Evolutionary conservation across 2,329 filamentous ascomycete genomes (phyloP), one percentile per base, ranked within the genome.

Genomic region (Harringtonia aguacate): DNA sequence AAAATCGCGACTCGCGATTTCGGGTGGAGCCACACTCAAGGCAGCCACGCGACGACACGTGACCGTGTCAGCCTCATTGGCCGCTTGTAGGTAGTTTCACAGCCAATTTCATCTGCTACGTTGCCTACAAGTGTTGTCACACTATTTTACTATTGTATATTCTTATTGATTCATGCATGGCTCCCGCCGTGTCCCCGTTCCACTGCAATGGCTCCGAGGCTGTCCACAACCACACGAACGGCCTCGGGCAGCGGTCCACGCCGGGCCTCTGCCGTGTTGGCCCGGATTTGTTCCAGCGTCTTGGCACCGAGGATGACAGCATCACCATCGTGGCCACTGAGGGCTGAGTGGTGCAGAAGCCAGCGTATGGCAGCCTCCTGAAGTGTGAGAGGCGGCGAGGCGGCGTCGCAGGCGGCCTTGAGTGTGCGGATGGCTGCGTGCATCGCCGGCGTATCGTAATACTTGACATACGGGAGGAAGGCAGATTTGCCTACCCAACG

Each of bases 211-310:
- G 7, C 24, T 7, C 10, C 6, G 10, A 27, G 24, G 29, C 29
- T 28, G 22, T 48, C 39, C 12, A 48, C 27, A 15, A 47, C 41
- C n/a, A 28, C 35, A 12, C 22, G 20, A 1, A 65, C 44, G 24
- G 61, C 61, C 3, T 53, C 47, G 2, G 39, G 38, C 41, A 47
- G 30, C n/a, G 48, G 46, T 4, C 49, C 50, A n/a, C 33, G 34
- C 13, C 47, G 39, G 22, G 45, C 41, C 20, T 43, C 45, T 7
- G 45, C 41, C 8, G 48, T 47, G 30, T 52, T 52, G 15, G 21
- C 21, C 21, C 38, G 38, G 14, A 52, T 30, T 37, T 50, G 46
- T 10, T 44, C 39, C 12, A 50, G 20, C n/a, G 35, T 45, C 21
- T 47, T 51, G 37, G 49, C 49, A 6, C 50, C 50, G 24, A 52